phyloP scores from a whole-genome alignment of 352 stramenopile genomes.

The Blastocystis sp. region DNA sequence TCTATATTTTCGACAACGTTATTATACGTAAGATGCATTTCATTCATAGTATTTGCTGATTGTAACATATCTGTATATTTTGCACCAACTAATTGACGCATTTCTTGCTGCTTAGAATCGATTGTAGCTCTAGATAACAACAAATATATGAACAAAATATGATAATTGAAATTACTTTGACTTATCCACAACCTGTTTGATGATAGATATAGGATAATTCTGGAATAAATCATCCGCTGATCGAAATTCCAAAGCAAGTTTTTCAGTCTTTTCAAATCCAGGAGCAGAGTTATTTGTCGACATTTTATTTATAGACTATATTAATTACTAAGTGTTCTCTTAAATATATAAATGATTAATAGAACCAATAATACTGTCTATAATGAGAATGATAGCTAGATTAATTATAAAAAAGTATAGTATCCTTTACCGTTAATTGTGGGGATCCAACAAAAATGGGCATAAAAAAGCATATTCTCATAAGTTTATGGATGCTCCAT shows the following conservation, averaged over 20 bases:
- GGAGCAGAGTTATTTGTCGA: too few species aligned
- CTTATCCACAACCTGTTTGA: constrained; percentile 35
- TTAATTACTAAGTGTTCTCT: too few species aligned
- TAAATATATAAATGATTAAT: too few species aligned
- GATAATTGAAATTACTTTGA: constrained; percentile 33
- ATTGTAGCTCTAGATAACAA: constrained; percentile 12
- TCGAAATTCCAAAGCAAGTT: constrained; percentile 16
- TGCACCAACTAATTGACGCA: constrained; percentile 22
- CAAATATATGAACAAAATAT: not conserved
- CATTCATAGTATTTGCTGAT: constrained; percentile 5
- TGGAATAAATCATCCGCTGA: constrained; percentile 30
- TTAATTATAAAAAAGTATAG: too few species aligned
- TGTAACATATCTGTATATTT: constrained; percentile 37
- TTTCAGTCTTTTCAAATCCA: too few species aligned
- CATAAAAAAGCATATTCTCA: too few species aligned
- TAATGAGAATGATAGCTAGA: too few species aligned
- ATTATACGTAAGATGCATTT: constrained; percentile 6
- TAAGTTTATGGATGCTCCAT: too few species aligned
- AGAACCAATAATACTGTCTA: too few species aligned
- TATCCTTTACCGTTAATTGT: too few species aligned
- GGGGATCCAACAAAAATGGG: too few species aligned
- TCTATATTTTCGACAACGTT: not conserved
- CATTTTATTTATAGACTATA: too few species aligned
- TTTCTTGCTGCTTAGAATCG: constrained; percentile 5
- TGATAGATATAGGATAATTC: constrained; percentile 32